Base-by-base conservation (phyloP, 305 asterid species). In the Fraxinus albicans region DNA sequence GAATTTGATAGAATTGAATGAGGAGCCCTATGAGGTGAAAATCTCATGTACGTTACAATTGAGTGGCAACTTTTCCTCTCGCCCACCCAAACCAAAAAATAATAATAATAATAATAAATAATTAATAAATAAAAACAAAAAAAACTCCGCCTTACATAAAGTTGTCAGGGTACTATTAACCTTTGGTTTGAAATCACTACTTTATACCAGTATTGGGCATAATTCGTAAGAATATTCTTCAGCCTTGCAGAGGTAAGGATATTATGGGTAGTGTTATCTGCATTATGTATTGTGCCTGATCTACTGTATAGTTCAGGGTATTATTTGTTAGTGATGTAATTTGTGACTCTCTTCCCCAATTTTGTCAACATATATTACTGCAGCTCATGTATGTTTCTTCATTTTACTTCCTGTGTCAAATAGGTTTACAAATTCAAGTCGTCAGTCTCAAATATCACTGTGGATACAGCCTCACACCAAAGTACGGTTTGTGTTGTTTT, bases 391-490 rank as follows among this genome's bases (percentile, higher is more conserved):
- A 53, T 36, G 31, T 42, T 73, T 78, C 73, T 73, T 44, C 31
- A 69, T 77, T 67, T 79, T 17, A 80, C 72, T 79, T 81, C 60
- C 77, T 77, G 77, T 80, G 42, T 84, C 76, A 19, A 86, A 67
- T 84, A 96, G 99, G 94, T 96, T 94, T 83, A 55, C 91, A 80
- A 76, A 89, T 79, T 86, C 93, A 81, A 92, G 87, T 85, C 94
- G 96, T 79, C 97, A 89, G 84, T 88, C 99, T 76, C 97, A 95
- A 87, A 83, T 95, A 87, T 95, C 99, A 73, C 86, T 77, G 86
- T 96, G 99, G 99, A 94, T 96, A 82, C 94, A 86, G 86, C 99
- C 99, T 81, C 94, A 96, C 87, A 36, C 95, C 83, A 94, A 90
- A 89, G 99, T 96, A 85, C 78, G 88, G 86, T 88, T 91, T 88